Evolutionary conservation across 2,329 filamentous ascomycete species (phyloP), one percentile per base, ranked within the genome.

Genomic region (Arthrobotrys sinensis): DNA sequence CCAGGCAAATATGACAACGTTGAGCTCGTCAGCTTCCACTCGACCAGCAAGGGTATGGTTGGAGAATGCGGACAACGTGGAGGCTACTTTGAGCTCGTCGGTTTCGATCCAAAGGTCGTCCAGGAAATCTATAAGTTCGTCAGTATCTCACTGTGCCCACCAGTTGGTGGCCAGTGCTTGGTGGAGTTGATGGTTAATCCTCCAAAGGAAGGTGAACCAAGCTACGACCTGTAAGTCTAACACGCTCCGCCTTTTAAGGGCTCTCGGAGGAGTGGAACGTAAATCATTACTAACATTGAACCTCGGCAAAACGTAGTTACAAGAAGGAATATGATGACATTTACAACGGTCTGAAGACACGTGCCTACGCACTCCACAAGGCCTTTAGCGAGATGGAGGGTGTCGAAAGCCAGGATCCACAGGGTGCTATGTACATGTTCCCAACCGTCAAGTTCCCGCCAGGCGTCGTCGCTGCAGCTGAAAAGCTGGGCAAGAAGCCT

Each of bases 341-440:
- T 84, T 94, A 90, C 84, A 85, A 91, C 66, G 92, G 93, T 62
- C 88, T 99, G 75, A 90, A 90, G 83, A 86, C 92, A 84, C 91
- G 96, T 80, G 96, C 96, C 45, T 89, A 87, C 76, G 94, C 96
- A 5, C 88, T 99, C 62, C 96, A 96, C 86, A 89, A 94, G 82
- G 94, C 95, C 32, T 99, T 99, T 86, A 87, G 90, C 84, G 86
- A 93, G 83, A 98, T 99, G 96, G 95, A 98, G 85, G 96, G 96
- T 75, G 95, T 99, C 76, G 90, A 94, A 84, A 97, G 94, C 86
- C 92, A 92, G 82, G 88, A 90, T 81, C 96, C 96, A 70, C 80
- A 97, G 88, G 96, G 96, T 78, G 91, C 92, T 84, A 99, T 99
- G 96, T 99, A 99, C 87, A 92, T 99, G 82, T 99, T 98, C 90